Conservation (phyloP, 2,329 filamentous ascomycete species). For the Nothophaeocryptopus gaeumannii region DNA sequence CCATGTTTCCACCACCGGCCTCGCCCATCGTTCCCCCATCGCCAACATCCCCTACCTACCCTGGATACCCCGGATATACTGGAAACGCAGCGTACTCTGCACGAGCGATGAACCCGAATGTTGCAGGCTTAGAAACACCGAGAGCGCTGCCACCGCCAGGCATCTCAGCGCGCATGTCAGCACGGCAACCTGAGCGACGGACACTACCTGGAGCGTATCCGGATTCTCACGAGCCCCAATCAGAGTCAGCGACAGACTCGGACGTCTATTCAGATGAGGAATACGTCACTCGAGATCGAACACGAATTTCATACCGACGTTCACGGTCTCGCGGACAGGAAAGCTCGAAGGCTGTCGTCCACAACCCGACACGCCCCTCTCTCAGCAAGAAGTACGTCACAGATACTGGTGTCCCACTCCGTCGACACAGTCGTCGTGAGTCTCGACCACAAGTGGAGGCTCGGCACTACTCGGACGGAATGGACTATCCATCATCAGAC, state of each 20-base stretch:
- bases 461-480: slow-evolving; percentile 16
- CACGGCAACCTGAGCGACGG: slow-evolving; percentile 7
- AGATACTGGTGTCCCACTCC: not conserved
- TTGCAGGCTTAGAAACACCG: slow-evolving; percentile 19
- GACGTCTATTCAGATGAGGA: too few species aligned
- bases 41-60: slow-evolving; percentile 19
- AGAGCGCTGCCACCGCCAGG: slow-evolving; percentile 11
- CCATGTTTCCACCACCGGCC: slow-evolving; percentile 22
- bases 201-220: not conserved
- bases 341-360: too few species aligned
- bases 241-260: slow-evolving; percentile 11
- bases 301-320: too few species aligned
- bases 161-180: slow-evolving; percentile 14
- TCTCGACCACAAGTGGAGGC: not conserved
- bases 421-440: not conserved
- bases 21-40: slow-evolving; percentile 13
- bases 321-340: too few species aligned
- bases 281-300: too few species aligned
- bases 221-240: slow-evolving; percentile 2
- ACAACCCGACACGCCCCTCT: not conserved
- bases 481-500: slow-evolving; percentile 24
- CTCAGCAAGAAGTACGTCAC: slow-evolving; percentile 4
- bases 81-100: slow-evolving; percentile 24
- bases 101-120: slow-evolving; percentile 21
- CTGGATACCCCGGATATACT: slow-evolving; percentile 17